Evolutionary conservation across 2,329 filamentous ascomycete species (phyloP), one percentile per base, ranked within the genome.

Genomic region (Thyridium curvatum): DNA sequence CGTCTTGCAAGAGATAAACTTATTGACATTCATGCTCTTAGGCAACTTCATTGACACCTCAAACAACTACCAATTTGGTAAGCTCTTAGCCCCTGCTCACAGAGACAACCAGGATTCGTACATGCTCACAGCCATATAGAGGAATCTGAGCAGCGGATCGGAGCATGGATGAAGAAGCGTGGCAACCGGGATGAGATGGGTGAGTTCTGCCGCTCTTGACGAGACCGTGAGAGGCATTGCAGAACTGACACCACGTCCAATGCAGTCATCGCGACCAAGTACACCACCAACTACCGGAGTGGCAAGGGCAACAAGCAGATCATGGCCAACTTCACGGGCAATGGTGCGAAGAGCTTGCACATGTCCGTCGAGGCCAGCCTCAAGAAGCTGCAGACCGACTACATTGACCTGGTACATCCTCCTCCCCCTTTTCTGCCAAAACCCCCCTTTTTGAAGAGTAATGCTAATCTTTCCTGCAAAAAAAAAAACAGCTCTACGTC

Each of bases 21-120:
- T 26, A 26, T 10, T 26, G 21, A 26, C 21, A n/a, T n/a, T 26
- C 6, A 10, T 10, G 21, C 6, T 26, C 6, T 26, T 73, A 41
- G 83, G 84, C 17, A 87, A 87, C 60, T 86, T 87, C 57, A 80
- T 87, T 52, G 84, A 87, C 55, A 85, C 80, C 0, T 52, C 80
- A 42, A 83, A 79, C 61, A 81, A 80, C 56, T 86, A 86, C 59
- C 81, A 84, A 48, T 61, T 67, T 39, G 68, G 64, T 45, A 68
- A 81, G 56, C 74, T 17, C 12, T 14, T 36, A 50, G 15, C 18
- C 36, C n/a, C 53, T 34, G 40, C 36, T 3, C 14, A 5, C 13
- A 14, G 21, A 26, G 21, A 26, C 10, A 10, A 10, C 21, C 6
- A 6, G 14, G 17, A 5, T 34, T 9, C 30, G 8, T 16, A 16